These are phyloP conservation scores for Trichoderma asperellum DNA, from an alignment of 2,329 filamentous ascomycete genomes.

Conservation along the genomic window DNA sequence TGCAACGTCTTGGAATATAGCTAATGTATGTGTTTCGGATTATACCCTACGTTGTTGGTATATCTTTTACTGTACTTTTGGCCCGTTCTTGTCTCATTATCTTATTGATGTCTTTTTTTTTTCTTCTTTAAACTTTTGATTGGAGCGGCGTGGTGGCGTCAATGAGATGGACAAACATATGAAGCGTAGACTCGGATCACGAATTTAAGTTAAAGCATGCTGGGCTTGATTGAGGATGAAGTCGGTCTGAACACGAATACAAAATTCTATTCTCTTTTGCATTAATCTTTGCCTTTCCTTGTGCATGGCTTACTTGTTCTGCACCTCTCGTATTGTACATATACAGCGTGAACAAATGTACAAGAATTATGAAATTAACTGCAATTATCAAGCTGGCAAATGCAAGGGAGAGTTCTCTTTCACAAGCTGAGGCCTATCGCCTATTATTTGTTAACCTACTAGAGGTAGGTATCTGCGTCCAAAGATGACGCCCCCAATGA, in stretches of 20 bases:
- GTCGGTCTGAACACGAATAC: conserved; percentile 2
- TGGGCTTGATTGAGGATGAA: conserved; percentile 9
- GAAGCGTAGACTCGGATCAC: conserved; percentile 21
- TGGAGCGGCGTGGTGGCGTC: conserved; percentile 21
- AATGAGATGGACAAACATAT: conserved; percentile 19
- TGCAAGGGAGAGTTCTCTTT: not conserved
- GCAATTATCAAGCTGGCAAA: not conserved
- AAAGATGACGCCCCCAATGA: conserved; percentile 8
- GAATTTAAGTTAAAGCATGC: conserved; percentile 17
- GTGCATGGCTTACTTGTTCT: not conserved
- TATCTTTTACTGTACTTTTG: conserved; percentile 15
- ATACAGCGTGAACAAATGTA: not conserved
- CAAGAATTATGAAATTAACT: not conserved
- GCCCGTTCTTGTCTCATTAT: not conserved
- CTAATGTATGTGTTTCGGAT: conserved; percentile 29
- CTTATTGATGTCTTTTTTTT: not conserved
- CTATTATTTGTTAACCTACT: not conserved
- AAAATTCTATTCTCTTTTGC: conserved; percentile 10
- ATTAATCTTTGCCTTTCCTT: not conserved
- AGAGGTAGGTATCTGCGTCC: not conserved
- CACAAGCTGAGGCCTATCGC: not conserved
- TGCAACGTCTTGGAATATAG: conserved; percentile 22
- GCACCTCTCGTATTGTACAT: not conserved
- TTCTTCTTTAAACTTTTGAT: not conserved
- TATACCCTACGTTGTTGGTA: conserved; percentile 18